Base-by-base conservation (phyloP, 495 filamentous ascomycete genomes). In the Thozetella sp. region DNA sequence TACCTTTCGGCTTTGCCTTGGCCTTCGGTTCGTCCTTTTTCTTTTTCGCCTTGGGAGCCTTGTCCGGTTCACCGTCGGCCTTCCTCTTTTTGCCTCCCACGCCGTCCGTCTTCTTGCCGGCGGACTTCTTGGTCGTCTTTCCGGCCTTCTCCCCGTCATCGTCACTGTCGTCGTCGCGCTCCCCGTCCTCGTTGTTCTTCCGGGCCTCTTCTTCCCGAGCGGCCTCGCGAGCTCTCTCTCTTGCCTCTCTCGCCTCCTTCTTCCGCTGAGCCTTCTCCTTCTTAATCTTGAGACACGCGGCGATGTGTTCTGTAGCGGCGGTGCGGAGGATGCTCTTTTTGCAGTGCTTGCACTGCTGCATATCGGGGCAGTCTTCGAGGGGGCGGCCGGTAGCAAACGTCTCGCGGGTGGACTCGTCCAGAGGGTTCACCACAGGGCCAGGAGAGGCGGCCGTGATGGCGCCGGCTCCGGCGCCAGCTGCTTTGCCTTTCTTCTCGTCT, bases 1-100 rank as follows among this genome's bases (percentile, higher is more conserved):
- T 48, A 20, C 43, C 93, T 78, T 97, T 97, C 0, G 92, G 91
- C 63, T 97, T 97, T 2, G 91, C 79, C 72, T 97, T 97, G 13
- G 90, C 83, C 69, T 97, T 97, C 1, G 93, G 91, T 61, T 98
- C 94, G 73, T 97, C 95, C 75, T 97, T 97, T 76, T 95, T 93
- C 76, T 97, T 97, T 85, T 97, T 97, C 37, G 81, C 78, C 69
- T 92, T 92, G 3, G 89, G 86, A 61, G 87, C 90, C 60, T 86
- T 87, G 22, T 88, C 86, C 51, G 84, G 85, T 51, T 92, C 89
- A 57, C 79, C 89, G 52, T 94, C 93, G 26, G 93, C 88, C 78
- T 98, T 98, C 56, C 94, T 83, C 82, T 97, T 98, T 86, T 97
- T 97, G 13, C 69, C 67, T 24, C 62, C 48, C 24, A 68, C 61